phyloP scores from a whole-genome alignment of 2,329 filamentous ascomycete genomes.

The Neofusicoccum umdonicola region DNA sequence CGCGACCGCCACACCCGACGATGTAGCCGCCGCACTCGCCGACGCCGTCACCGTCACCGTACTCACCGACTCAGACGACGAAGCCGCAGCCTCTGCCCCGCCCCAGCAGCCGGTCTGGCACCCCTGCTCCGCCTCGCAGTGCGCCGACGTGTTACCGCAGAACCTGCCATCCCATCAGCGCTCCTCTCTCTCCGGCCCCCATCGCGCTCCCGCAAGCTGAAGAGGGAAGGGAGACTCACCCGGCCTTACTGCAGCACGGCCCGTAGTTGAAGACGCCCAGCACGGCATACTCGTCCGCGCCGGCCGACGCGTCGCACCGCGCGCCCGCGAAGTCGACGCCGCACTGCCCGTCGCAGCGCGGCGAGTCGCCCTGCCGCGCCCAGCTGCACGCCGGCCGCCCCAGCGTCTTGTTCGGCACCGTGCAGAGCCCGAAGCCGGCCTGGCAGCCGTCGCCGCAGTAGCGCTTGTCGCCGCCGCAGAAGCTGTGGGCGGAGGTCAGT shows the following conservation, averaged over 20 bases:
- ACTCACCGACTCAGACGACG: background rate
- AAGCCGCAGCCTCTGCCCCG: background rate
- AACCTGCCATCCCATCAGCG: background rate
- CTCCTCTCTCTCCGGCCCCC: no score
- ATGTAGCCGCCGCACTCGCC: background rate
- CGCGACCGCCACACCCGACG: background rate
- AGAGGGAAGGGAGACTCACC: background rate
- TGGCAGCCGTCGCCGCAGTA: slow-evolving; percentile 10
- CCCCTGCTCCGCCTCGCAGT: background rate
- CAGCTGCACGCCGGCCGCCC: slow-evolving; percentile 11
- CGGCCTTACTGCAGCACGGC: slow-evolving; percentile 5
- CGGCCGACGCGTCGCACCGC: background rate
- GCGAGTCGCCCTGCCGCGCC: background rate
- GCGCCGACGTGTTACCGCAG: slow-evolving; percentile 10
- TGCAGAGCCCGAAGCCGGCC: slow-evolving; percentile 2
- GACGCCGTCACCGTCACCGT: background rate
- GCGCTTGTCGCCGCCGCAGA: slow-evolving; percentile 10
- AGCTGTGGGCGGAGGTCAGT: background rate
- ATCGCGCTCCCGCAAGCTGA: background rate
- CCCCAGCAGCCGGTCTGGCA: slow-evolving; percentile 15
- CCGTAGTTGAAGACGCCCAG: slow-evolving; percentile 9
- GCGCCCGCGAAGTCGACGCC: background rate
- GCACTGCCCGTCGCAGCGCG: slow-evolving; percentile 17
- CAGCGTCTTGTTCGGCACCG: slow-evolving; percentile 2
- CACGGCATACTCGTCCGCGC: background rate